phyloP scores from a whole-genome alignment of 108 stramenopile species.

The Cyclotella baltica region DNA sequence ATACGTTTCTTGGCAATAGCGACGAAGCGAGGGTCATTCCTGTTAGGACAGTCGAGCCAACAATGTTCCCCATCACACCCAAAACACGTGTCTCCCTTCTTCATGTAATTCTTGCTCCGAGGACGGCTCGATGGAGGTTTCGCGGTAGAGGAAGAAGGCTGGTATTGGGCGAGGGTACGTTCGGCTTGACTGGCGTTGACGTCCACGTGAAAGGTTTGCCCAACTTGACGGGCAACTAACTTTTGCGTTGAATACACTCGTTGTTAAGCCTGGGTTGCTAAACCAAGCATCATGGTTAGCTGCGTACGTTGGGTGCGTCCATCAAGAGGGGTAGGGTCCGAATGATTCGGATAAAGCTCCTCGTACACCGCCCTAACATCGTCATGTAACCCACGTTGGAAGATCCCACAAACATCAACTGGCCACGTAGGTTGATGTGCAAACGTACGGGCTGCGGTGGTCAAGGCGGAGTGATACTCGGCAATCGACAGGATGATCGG shows the following conservation, averaged over 20 bases:
- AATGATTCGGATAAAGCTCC: conserved; percentile 1
- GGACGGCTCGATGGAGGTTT: neutral
- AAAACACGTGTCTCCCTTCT: too few relatives aligned
- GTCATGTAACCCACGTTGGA: neutral
- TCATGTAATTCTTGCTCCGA: neutral
- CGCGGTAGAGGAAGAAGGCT: neutral
- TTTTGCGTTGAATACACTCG: neutral
- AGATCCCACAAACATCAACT: neutral
- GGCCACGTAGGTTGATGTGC: neutral
- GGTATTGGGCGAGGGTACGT: neutral
- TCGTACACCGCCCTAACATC: neutral
- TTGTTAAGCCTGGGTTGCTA: neutral
- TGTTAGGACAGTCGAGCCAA: too few relatives aligned
- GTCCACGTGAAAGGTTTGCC: neutral
- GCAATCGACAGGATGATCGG: neutral
- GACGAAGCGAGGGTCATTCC: neutral
- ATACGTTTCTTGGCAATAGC: neutral
- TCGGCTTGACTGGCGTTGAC: neutral
- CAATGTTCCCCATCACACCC: too few relatives aligned
- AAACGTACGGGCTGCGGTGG: neutral
- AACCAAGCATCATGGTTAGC: neutral
- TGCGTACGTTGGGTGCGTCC: neutral
- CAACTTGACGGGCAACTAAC: neutral
- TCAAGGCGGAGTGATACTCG: neutral
- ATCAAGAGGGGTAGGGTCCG: neutral